Evolutionary conservation across 768 basidiomycete genomes (phyloP).

Genomic region (Suillus sp.): DNA sequence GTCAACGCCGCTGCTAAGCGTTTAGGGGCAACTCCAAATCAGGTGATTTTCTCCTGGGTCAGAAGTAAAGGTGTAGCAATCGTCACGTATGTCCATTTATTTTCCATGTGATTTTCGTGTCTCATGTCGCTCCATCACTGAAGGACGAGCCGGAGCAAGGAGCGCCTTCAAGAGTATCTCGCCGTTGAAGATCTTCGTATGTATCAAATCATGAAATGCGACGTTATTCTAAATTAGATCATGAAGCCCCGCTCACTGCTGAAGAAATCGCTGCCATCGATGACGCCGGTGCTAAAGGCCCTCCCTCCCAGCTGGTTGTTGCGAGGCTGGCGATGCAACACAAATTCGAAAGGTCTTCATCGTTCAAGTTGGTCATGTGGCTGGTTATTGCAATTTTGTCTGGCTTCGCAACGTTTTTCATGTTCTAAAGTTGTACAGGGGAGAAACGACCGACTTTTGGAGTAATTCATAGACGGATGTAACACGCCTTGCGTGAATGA

Average conservation of each 20-base stretch:
- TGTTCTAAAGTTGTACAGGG: background rate
- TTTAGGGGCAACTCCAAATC: conserved; percentile 56
- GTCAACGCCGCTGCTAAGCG: conserved; percentile 55
- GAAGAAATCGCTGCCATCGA: conserved; percentile 68
- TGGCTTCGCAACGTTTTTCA: background rate
- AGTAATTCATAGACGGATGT: background rate
- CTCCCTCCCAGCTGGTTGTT: conserved; percentile 27
- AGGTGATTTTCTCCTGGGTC: conserved; percentile 73
- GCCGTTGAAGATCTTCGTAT: conserved; percentile 59
- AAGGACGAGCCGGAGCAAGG: conserved; percentile 62
- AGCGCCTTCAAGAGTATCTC: conserved; percentile 68
- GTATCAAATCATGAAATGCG: conserved; percentile 15
- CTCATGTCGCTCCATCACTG: conserved; percentile 6
- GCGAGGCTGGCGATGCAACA: background rate
- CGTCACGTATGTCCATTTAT: conserved; percentile 50
- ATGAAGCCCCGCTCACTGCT: conserved; percentile 50
- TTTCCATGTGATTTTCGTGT: background rate
- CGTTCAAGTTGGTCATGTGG: background rate
- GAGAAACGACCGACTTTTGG: background rate
- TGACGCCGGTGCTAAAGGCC: conserved; percentile 57
- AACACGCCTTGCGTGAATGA: background rate
- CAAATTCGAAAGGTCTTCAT: background rate
- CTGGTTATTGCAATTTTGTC: background rate
- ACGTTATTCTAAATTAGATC: background rate
- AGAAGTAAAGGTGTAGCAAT: conserved; percentile 65